Base-by-base conservation (phyloP, 768 basidiomycete genomes). In the Lactifluus piperatus region DNA sequence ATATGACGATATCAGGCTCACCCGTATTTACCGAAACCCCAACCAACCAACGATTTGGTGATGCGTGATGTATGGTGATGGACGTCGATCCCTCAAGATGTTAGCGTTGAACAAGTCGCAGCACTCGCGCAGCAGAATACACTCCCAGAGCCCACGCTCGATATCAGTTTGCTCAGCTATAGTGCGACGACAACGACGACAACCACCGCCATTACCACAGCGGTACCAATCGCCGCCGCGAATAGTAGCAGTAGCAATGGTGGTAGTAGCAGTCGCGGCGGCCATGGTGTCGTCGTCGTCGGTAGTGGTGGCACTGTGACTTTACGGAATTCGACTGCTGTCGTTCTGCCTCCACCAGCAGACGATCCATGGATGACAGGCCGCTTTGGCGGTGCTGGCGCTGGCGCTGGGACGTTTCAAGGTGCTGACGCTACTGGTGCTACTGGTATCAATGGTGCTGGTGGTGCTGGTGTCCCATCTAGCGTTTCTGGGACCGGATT, bases 91-190 rank as follows among this genome's bases (percentile, higher is more conserved):
- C n/a, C n/a, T 0, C 37, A 27, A 93, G 89, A 90, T 69, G 75
- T 88, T 54, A 87, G 86, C 71, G 81, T 92, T 46, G 90, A 92
- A 68, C 87, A 85, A 76, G 79, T 92, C 36, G 88, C 89, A 22
- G 79, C 82, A 7, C 74, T 89, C 32, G 88, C 88, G 0, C 81
- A 85, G 18, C 84, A 88, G 70, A 87, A 92, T 69, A 82, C 81
- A 13, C 78, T 93, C 7, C 91, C 90, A 4, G 82, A 84, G 62
- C 91, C 91, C 3, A 72, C 75, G 14, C 78, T 93, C 56, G 81
- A 88, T 68, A 77, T 91, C 43, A 74, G 77, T 64, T 69, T 79
- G 32, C 67, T 91, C 51, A 63, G 54, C 24, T 61, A 61, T 44
- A 30, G 79, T 78, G 52, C 71, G 0, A 8, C 39, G 18, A 4